phyloP scores from a whole-genome alignment of 495 filamentous ascomycete species.

The Daldinia loculata region DNA sequence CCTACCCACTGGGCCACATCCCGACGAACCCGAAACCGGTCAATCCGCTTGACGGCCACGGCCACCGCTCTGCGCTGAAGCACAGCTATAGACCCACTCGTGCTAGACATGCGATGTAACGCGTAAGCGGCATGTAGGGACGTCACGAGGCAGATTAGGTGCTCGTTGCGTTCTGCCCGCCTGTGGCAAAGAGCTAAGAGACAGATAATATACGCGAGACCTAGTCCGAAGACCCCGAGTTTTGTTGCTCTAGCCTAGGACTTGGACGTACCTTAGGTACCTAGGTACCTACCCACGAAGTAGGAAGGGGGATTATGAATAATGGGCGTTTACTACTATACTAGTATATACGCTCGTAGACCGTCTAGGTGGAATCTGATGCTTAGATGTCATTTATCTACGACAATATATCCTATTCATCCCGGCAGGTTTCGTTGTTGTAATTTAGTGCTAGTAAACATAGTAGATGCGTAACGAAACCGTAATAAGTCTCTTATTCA shows the following conservation, averaged over 20 bases:
- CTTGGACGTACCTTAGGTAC: too few relatives aligned
- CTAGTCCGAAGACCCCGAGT: too few relatives aligned
- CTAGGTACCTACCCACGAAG: too few relatives aligned
- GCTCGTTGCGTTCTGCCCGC: background rate
- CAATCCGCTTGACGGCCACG: background rate
- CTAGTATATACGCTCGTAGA: background rate
- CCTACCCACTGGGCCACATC: background rate
- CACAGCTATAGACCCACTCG: background rate
- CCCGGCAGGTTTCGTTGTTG: background rate
- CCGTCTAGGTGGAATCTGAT: background rate
- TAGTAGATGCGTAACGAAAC: background rate
- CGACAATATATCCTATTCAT: background rate
- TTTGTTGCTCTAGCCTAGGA: too few relatives aligned
- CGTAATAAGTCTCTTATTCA: background rate
- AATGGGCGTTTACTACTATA: too few relatives aligned
- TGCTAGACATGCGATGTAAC: conserved; percentile 30
- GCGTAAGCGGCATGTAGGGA: conserved; percentile 20
- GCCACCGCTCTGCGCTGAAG: background rate
- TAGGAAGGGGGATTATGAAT: too few relatives aligned
- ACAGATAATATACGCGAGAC: too few relatives aligned
- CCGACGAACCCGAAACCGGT: background rate
- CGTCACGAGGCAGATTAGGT: conserved; percentile 6
- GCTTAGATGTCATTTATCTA: background rate
- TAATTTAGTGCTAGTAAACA: background rate
- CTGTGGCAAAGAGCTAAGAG: background rate